Conservation (phyloP, 257 asterid species). For the Paraleonurus japonicus region DNA sequence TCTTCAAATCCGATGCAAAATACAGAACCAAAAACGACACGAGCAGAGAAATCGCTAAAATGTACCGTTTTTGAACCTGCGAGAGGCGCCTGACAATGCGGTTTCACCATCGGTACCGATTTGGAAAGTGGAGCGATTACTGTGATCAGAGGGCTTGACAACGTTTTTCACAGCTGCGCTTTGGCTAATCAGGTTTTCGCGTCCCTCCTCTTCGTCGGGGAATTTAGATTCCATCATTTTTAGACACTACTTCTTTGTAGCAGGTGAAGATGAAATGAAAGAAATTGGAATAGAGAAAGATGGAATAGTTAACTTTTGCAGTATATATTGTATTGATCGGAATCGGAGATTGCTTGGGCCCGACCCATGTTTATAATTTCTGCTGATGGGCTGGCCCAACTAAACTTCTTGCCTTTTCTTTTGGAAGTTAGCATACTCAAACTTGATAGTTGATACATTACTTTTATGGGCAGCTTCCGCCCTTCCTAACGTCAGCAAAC, state of each 20-base stretch:
- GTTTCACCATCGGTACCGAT: slow-evolving; percentile 31
- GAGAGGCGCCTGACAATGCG: slow-evolving; percentile 31
- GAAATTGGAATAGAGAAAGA: not conserved
- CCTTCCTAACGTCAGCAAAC: too few species aligned
- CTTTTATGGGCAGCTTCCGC: too few species aligned
- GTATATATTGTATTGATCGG: too few species aligned
- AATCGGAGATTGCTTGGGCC: too few species aligned
- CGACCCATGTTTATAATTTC: too few species aligned
- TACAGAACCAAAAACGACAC: slow-evolving; percentile 49
- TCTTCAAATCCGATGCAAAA: slow-evolving; percentile 55
- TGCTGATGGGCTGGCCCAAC: too few species aligned
- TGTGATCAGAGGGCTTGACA: slow-evolving; percentile 41
- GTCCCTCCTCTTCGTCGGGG: slow-evolving; percentile 82
- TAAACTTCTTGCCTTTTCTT: too few species aligned
- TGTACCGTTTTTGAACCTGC: slow-evolving; percentile 52
- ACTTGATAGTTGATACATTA: too few species aligned
- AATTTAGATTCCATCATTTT: not conserved
- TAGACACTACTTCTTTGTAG: too few species aligned
- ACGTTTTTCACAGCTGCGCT: slow-evolving; percentile 42
- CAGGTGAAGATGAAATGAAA: too few species aligned
- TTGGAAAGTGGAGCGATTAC: slow-evolving; percentile 36
- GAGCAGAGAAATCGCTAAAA: slow-evolving; percentile 54
- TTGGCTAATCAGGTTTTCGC: slow-evolving; percentile 54
- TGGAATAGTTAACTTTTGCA: not conserved
- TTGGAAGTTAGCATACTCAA: too few species aligned